Percentiles rank a stretch among this genome's conserved stretches.
Conservation (phyloP, 1,139 yeast species). For the Casaregolazyma lundiana region DNA sequence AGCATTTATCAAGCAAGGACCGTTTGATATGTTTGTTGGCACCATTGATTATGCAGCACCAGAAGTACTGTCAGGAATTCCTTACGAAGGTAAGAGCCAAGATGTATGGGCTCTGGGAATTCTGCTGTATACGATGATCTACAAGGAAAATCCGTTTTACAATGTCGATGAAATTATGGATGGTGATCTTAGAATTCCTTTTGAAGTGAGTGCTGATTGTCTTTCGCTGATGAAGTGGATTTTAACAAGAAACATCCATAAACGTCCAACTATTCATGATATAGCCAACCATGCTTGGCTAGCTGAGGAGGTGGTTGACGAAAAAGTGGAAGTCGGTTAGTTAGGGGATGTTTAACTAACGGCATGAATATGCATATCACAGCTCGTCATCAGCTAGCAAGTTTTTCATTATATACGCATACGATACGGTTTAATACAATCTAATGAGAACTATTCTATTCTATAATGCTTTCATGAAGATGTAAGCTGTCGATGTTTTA, state of each 20-base stretch:
- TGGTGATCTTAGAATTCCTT: slow-evolving; percentile 71
- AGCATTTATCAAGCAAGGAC: slow-evolving; percentile 84
- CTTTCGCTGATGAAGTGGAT: slow-evolving; percentile 58
- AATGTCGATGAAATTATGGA: slow-evolving; percentile 94
- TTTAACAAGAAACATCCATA: slow-evolving; percentile 55
- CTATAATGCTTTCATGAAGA: no score
- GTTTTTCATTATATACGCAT: background rate
- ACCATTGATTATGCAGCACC: slow-evolving; percentile 97
- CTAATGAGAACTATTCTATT: background rate
- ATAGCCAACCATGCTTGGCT: slow-evolving; percentile 71
- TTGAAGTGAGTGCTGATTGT: slow-evolving; percentile 50
- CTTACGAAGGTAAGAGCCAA: slow-evolving; percentile 88
- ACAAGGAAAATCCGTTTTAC: slow-evolving; percentile 92
- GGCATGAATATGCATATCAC: no score
- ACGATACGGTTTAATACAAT: background rate
- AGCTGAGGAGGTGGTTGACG: no score
- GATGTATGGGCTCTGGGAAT: slow-evolving; percentile 98
- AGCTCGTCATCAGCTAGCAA: no score
- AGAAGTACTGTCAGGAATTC: slow-evolving; percentile 82
- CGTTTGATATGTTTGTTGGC: slow-evolving; percentile 95
- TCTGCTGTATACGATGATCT: slow-evolving; percentile 79
- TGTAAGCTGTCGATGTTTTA: slow-evolving; percentile 6
- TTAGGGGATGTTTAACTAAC: background rate
- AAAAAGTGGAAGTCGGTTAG: no score
- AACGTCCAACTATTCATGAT: slow-evolving; percentile 70